These are phyloP conservation scores for Tuber umbilicatum DNA, from an alignment of 495 filamentous ascomycete genomes.

Conservation along the genomic window DNA sequence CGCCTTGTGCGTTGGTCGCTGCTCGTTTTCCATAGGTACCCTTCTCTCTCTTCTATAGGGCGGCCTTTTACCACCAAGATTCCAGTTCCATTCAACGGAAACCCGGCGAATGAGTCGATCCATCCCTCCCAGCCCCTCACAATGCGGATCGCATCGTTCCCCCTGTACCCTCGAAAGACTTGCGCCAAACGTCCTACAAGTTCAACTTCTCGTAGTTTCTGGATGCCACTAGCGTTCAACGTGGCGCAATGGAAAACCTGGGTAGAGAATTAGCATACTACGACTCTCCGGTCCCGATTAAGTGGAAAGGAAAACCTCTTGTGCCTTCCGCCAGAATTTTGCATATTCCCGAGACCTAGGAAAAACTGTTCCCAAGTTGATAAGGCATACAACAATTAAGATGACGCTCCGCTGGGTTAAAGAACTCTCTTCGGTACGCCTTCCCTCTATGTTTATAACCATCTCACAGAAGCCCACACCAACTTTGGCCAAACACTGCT, in stretches of 20 bases:
- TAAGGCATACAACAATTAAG: slow-evolving; percentile 12
- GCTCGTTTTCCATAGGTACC: neutral
- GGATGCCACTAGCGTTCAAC: neutral
- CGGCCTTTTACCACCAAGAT: neutral
- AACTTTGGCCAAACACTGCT: neutral
- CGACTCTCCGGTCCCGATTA: neutral
- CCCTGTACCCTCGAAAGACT: neutral
- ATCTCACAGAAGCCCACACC: slow-evolving; percentile 13
- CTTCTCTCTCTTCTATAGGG: neutral
- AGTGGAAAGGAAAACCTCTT: slow-evolving; percentile 9
- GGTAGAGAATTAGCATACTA: neutral
- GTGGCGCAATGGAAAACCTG: neutral
- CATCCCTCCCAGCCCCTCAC: neutral
- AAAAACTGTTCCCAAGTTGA: slow-evolving; percentile 10
- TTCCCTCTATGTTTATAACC: neutral
- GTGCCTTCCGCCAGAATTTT: slow-evolving; percentile 6
- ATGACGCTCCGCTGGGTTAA: slow-evolving; percentile 9
- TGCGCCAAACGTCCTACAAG: neutral
- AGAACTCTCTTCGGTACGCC: neutral
- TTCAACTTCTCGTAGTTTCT: neutral
- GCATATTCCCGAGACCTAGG: neutral
- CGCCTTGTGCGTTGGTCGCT: neutral
- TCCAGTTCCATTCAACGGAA: neutral
- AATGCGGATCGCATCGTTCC: neutral
- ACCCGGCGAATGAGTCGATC: neutral